These are phyloP conservation scores for Fraxinus ornus DNA, from an alignment of 305 asterid genomes.

Conservation along the genomic window DNA sequence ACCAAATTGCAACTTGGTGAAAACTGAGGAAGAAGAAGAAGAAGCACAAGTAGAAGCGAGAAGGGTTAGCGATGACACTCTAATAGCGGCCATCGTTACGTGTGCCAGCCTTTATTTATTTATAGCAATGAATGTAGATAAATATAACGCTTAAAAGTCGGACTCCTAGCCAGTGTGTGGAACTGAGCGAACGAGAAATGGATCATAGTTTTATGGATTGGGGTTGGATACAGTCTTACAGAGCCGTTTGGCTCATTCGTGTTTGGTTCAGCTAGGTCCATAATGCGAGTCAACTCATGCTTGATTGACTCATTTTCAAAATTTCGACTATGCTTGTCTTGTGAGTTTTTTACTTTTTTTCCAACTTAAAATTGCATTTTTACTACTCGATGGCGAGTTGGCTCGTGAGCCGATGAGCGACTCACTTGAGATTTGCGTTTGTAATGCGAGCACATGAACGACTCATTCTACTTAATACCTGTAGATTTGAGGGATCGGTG, in stretches of 20 bases:
- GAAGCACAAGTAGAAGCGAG: slow-evolving; percentile 39
- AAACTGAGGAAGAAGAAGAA: slow-evolving; percentile 24
- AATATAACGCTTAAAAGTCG: background rate
- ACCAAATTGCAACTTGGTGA: slow-evolving; percentile 32
- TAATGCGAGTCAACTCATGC: background rate
- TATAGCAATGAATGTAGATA: slow-evolving; percentile 19
- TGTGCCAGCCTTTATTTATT: slow-evolving; percentile 26
- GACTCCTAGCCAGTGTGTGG: background rate
- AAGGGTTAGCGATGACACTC: slow-evolving; percentile 39
- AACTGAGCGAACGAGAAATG: background rate
- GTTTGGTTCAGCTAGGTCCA: background rate
- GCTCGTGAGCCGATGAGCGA: background rate
- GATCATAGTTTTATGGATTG: background rate
- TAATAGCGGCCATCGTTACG: slow-evolving; percentile 57
- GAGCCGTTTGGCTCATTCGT: background rate
- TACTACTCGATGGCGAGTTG: background rate
- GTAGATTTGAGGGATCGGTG: background rate
- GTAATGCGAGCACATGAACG: background rate
- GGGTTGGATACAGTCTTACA: background rate
- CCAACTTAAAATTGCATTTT: background rate
- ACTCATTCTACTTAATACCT: background rate
- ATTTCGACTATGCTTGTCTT: background rate
- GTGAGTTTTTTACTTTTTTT: background rate
- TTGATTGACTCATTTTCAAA: background rate
- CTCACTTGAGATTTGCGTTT: background rate